Base-by-base conservation (phyloP, 2,329 filamentous ascomycete species). In the Elsinoe necatrix region DNA sequence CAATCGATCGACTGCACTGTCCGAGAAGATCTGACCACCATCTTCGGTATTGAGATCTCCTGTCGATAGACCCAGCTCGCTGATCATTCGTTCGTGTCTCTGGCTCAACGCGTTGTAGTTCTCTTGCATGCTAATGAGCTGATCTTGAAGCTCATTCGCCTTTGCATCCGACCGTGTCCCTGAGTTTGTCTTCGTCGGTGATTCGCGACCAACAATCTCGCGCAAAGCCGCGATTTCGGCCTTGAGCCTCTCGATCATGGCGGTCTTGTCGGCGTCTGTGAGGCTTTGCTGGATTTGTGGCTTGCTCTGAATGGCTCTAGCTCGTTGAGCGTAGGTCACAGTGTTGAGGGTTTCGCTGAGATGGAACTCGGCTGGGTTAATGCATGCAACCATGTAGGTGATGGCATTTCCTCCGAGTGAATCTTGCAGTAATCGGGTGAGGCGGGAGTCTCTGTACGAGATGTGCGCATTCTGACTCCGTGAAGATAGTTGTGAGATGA, bases 371-470 rank as follows among this genome's bases (percentile, higher is more conserved):
- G 92, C 89, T 0, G 91, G 92, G 0, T 92, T 98, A 27, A 98
- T 91, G 72, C 93, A 98, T 7, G 93, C 93, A 73, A 98, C 93
- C 93, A 98, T 97, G 74, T 97, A 98, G 0, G 93, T 98, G 68
- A 96, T 95, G 34, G 93, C 93, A 68, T 95, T 97, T 3, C 93
- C 93, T 57, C 93, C 93, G 4, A 98, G 79, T 0, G 93, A 98
- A 72, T 98, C 93, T 75, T 98, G 93, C 16, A 98, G 81, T 21
- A 98, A 78, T 59, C 93, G 86, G 9, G 93, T 98, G 64, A 98
- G 83, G 69, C 90, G 91, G n/a, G 93, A 97, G 73, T 98, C 93
- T 61, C 93, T 89, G 70, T 98, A 98, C 1, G 93, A 98, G 57
- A 98, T 91, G 72, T 97, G 90, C 3, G 89, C 86, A 48, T 89